These are phyloP conservation scores for Tetradesmus lagerheimii DNA, from an alignment of 139 green algal genomes.

Conservation along the genomic window DNA sequence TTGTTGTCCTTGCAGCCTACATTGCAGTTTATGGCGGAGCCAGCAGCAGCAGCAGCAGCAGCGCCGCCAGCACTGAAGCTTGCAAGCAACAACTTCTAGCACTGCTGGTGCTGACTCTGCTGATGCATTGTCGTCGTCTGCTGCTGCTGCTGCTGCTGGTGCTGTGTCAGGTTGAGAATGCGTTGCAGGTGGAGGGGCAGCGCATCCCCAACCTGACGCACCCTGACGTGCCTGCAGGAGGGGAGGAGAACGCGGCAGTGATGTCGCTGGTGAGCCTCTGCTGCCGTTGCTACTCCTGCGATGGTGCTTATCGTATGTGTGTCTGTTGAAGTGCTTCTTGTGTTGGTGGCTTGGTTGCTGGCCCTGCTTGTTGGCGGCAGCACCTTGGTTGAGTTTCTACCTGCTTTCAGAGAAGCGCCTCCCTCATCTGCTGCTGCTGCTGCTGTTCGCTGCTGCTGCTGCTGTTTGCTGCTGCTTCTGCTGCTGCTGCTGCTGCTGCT, in stretches of 20 bases:
- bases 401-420: too few relatives aligned
- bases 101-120: neutral
- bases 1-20: neutral
- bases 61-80: too few relatives aligned
- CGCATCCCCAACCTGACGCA: conserved; percentile 96
- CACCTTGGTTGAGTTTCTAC: too few relatives aligned
- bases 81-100: neutral
- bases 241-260: conserved; percentile 68
- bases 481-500: conserved; percentile 16
- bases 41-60: conserved; percentile 28
- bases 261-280: conserved; percentile 61
- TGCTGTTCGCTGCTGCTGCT: neutral
- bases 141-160: neutral
- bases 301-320: too few relatives aligned
- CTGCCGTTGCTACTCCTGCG: neutral
- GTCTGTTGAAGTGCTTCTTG: too few relatives aligned
- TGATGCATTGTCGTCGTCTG: neutral
- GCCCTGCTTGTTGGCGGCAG: too few relatives aligned
- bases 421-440: neutral
- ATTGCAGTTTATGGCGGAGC: neutral
- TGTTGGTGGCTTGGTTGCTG: too few relatives aligned
- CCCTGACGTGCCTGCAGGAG: conserved; percentile 87
- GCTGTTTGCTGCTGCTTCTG: neutral
- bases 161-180: conserved; percentile 66
- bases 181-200: conserved; percentile 93